Base-by-base conservation (phyloP, 345 rosid genomes). In the Laguncularia racemosa region DNA sequence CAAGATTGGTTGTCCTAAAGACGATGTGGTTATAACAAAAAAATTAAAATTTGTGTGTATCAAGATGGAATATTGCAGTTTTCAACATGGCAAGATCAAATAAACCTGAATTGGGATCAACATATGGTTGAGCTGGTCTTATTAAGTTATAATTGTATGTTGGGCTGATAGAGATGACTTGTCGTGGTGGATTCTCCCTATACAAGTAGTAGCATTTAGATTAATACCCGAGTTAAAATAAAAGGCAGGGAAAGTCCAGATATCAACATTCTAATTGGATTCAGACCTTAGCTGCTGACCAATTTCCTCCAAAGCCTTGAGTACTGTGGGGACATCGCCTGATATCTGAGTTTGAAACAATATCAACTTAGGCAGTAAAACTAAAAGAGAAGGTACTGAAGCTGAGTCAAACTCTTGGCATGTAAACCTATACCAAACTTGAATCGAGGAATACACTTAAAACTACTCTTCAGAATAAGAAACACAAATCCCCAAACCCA, bases 1-100 rank as follows among this genome's bases (percentile, higher is more conserved):
- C 81, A 79, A 77, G 80, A 81, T 72, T 72, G 83, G 67, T 78
- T 77, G 76, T 71, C 82, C 81, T 78, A 74, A 76, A 78, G 82
- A 73, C 78, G 81, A 79, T 71, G 81, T 67, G 68, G 67, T 78
- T 72, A 67, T 67, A 67, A 76, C 69, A 67, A 73, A 52, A 73
- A 65, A 78, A 70, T 71, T 26, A 72, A 72, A 71, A 77, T 71
- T 67, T 75, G 71, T 65, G 53, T 57, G 70, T 71, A 67, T 66
- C 72, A 21, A 20, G 51, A 38, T 47, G 69, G 51, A 66, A 73
- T 44, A 57, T 63, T 55, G 53, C 20, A 20, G 56, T 46, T 61
- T 46, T 12, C 58, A 52, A 26, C 33, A 12, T 17, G 0, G 16
- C 55, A 48, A 48, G 55, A 57, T 61, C 52, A 63, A 59, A 75